Evolutionary conservation across 2,329 filamentous ascomycete genomes (phyloP).

Genomic region (Colletotrichum costaricense): DNA sequence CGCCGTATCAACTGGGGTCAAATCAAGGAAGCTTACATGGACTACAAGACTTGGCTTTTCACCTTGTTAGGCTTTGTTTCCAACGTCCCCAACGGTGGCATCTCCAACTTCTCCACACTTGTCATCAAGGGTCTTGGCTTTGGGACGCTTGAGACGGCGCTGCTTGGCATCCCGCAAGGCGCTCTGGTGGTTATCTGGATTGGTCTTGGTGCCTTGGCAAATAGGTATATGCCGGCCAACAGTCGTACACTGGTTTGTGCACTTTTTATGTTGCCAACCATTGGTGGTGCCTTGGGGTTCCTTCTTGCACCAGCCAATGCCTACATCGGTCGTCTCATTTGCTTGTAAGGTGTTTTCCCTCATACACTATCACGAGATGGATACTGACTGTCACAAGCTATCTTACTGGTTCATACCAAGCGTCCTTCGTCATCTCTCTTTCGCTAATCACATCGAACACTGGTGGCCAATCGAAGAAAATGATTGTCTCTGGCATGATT

Average conservation of each 20-base stretch:
- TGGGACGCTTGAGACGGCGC: conserved; percentile 47
- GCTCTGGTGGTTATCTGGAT: conserved; percentile 51
- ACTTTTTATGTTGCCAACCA: conserved; percentile 68
- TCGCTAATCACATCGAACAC: conserved; percentile 62
- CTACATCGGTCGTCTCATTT: conserved; percentile 65
- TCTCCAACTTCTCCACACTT: conserved; percentile 69
- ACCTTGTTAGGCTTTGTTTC: conserved; percentile 64
- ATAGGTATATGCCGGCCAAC: conserved; percentile 54
- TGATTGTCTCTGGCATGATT: conserved; percentile 70
- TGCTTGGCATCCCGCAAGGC: conserved; percentile 53
- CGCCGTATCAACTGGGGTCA: conserved; percentile 65
- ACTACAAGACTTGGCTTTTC: conserved; percentile 70
- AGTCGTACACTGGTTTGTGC: conserved; percentile 64
- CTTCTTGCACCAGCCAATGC: conserved; percentile 62
- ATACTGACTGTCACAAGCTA: conserved; percentile 38
- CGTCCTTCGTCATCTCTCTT: conserved; percentile 53
- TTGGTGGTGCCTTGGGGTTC: conserved; percentile 68
- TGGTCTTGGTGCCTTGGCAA: conserved; percentile 53
- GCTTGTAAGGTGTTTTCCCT: conserved; percentile 52
- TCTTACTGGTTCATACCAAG: conserved; percentile 51
- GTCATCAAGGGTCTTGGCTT: conserved; percentile 71
- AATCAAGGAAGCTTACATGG: conserved; percentile 65
- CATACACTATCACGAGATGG: no score
- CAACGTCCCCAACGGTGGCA: conserved; percentile 68
- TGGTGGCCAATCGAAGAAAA: conserved; percentile 71